Evolutionary conservation across 2,329 filamentous ascomycete species (phyloP).

Genomic region (Neofusicoccum ribis): DNA sequence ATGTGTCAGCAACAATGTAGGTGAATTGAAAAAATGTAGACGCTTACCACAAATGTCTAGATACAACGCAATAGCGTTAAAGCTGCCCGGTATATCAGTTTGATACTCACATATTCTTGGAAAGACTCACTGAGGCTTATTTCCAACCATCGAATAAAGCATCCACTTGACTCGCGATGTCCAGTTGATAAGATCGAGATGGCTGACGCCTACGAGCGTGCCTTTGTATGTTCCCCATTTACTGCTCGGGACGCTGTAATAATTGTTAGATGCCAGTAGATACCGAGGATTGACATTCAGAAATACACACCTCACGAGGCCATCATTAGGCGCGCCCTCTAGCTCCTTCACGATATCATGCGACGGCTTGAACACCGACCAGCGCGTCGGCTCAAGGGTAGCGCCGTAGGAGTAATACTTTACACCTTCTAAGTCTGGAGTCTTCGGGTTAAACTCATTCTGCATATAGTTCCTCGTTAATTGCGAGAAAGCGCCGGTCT

Average conservation of each 20-base stretch:
- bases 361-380: constrained; percentile 58
- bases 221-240: constrained; percentile 65
- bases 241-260: constrained; percentile 54
- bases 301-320: constrained; percentile 54
- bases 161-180: constrained; percentile 62
- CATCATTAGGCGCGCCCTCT: constrained; percentile 63
- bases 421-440: constrained; percentile 56
- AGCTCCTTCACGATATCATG: constrained; percentile 55
- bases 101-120: not conserved
- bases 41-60: constrained; percentile 63
- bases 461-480: constrained; percentile 60
- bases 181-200: constrained; percentile 68
- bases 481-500: constrained; percentile 63
- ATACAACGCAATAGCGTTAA: constrained; percentile 66
- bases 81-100: constrained; percentile 43
- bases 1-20: not conserved
- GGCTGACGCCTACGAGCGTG: constrained; percentile 63
- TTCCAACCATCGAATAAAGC: constrained; percentile 57
- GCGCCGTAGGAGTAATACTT: constrained; percentile 66
- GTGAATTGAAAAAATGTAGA: too few species aligned
- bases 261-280: not conserved
- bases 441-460: constrained; percentile 59
- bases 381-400: constrained; percentile 54
- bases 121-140: constrained; percentile 51
- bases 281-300: not conserved